These are phyloP conservation scores for Microbotryum lychnidis-dioicae DNA, from an alignment of 1,284 basidiomycete genomes.

Conservation along the genomic window DNA sequence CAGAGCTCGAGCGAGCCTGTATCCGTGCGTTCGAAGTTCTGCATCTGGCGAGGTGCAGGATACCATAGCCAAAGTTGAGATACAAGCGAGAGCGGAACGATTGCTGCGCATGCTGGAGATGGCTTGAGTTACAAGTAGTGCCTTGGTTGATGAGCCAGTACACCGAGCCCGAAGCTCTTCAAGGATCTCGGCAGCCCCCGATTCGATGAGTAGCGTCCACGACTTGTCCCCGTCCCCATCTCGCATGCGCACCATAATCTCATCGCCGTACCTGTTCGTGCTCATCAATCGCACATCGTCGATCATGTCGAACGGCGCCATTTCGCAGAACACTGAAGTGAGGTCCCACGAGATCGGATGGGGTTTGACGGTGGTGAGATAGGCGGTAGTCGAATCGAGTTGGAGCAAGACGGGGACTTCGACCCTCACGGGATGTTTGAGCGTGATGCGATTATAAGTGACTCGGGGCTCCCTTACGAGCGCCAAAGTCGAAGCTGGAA, in stretches of 20 bases:
- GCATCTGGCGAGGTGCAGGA: constrained; percentile 54
- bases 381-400: constrained; percentile 13
- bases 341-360: constrained; percentile 22
- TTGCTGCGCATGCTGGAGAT: too few species aligned
- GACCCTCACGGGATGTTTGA: constrained; percentile 22
- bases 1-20: constrained; percentile 66
- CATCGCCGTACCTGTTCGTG: constrained; percentile 3
- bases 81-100: too few species aligned
- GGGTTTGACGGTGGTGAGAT: constrained; percentile 40
- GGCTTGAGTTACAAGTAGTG: too few species aligned
- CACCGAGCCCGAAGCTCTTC: too few species aligned
- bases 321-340: constrained; percentile 36
- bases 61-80: too few species aligned
- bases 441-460: constrained; percentile 20
- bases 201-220: too few species aligned
- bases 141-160: too few species aligned
- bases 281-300: constrained; percentile 4
- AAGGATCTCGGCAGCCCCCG: too few species aligned
- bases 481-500: constrained; percentile 2
- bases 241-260: constrained; percentile 48
- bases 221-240: too few species aligned
- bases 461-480: constrained; percentile 5
- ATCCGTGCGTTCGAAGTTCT: constrained; percentile 64
- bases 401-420: constrained; percentile 25
- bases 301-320: constrained; percentile 50